These are phyloP conservation scores for Microascus cirrosus DNA, from an alignment of 2,329 filamentous ascomycete genomes.

Conservation along the genomic window DNA sequence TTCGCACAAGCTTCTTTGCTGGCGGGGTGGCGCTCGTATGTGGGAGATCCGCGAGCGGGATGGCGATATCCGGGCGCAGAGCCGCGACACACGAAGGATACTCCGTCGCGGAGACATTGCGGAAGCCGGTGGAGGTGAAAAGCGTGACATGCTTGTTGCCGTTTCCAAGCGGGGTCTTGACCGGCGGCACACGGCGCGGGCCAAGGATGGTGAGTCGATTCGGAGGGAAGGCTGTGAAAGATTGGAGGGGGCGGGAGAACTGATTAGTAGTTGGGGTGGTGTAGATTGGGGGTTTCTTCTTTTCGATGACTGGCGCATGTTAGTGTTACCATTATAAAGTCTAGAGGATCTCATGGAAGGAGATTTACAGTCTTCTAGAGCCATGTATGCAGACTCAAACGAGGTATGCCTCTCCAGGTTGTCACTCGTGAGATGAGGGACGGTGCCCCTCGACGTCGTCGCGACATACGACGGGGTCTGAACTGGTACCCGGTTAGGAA, in stretches of 20 bases:
- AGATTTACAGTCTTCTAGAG: slow-evolving; percentile 83
- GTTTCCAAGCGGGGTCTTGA: slow-evolving; percentile 60
- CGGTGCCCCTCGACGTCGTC: slow-evolving; percentile 67
- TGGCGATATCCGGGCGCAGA: slow-evolving; percentile 69
- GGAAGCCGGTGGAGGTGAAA: slow-evolving; percentile 80
- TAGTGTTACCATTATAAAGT: neutral
- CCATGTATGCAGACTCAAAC: slow-evolving; percentile 64
- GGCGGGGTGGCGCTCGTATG: slow-evolving; percentile 39
- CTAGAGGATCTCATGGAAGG: neutral
- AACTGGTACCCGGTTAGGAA: slow-evolving; percentile 53
- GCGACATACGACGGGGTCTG: slow-evolving; percentile 76
- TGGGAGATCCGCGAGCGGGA: slow-evolving; percentile 65
- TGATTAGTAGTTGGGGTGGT: slow-evolving; percentile 20
- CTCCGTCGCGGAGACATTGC: slow-evolving; percentile 53
- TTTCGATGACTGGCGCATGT: slow-evolving; percentile 39
- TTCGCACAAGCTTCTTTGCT: slow-evolving; percentile 66
- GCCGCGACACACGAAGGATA: slow-evolving; percentile 55
- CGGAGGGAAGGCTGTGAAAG: slow-evolving; percentile 63
- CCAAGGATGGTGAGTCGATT: slow-evolving; percentile 61
- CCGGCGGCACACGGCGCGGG: slow-evolving; percentile 65
- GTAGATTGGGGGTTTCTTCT: slow-evolving; percentile 37
- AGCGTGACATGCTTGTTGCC: slow-evolving; percentile 62
- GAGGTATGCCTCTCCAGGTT: slow-evolving; percentile 54
- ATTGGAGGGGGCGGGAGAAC: slow-evolving; percentile 46
- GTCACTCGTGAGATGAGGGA: slow-evolving; percentile 87